These are phyloP conservation scores for Lasiodiplodia sp. DNA, from an alignment of 2,329 filamentous ascomycete genomes.

Conservation along the genomic window DNA sequence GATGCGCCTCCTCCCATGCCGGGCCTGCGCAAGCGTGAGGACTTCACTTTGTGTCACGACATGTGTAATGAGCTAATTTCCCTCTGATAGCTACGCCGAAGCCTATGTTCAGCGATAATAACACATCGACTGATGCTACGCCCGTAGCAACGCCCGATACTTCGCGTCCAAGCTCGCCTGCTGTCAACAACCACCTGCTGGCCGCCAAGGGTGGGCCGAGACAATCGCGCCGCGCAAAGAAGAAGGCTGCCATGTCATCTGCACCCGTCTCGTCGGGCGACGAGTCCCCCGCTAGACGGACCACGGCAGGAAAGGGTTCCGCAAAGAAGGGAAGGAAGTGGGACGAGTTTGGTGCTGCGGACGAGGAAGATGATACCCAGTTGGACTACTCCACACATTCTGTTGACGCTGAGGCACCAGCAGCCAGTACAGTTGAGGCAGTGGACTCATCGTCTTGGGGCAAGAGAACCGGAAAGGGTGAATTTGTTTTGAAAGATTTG, in stretches of 20 bases:
- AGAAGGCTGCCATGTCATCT: conserved; percentile 62
- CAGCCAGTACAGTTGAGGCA: conserved; percentile 69
- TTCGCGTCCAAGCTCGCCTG: conserved; percentile 81
- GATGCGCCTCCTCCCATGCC: conserved; percentile 62
- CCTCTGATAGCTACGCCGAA: conserved; percentile 36
- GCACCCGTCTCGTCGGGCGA: conserved; percentile 82
- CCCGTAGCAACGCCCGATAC: conserved; percentile 74
- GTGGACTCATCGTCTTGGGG: conserved; percentile 86
- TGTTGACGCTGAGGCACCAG: conserved; percentile 55
- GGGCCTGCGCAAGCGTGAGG: conserved; percentile 57
- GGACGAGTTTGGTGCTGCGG: conserved; percentile 87
- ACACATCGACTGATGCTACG: conserved; percentile 70
- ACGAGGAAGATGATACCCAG: conserved; percentile 79
- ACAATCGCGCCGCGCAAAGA: conserved; percentile 81
- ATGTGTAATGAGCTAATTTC: neutral
- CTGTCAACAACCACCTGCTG: conserved; percentile 69
- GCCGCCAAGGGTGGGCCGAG: conserved; percentile 76
- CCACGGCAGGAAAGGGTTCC: conserved; percentile 60
- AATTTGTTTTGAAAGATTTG: conserved; percentile 92
- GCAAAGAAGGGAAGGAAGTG: conserved; percentile 89
- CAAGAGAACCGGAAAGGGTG: conserved; percentile 81
- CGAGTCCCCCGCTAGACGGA: conserved; percentile 66
- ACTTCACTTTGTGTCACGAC: conserved; percentile 74
- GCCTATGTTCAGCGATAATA: conserved; percentile 37
- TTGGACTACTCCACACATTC: conserved; percentile 85